These are phyloP conservation scores for Aeschynomene evenia DNA, from an alignment of 306 rosid genomes.

Conservation along the genomic window DNA sequence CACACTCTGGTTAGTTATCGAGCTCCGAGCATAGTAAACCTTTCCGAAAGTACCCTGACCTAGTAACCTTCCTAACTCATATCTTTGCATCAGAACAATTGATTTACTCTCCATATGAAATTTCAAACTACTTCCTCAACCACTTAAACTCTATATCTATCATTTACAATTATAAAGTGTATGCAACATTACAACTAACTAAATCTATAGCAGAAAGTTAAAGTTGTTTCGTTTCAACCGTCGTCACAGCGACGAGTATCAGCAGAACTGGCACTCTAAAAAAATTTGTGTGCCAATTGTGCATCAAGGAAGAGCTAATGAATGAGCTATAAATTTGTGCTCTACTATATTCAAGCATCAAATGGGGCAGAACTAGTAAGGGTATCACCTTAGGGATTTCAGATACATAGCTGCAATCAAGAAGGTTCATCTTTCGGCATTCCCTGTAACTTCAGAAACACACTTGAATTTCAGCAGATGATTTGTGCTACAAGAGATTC, in stretches of 20 bases:
- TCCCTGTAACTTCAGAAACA: constrained; percentile 46
- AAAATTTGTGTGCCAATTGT: constrained; percentile 39
- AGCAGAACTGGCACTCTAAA: constrained; percentile 42
- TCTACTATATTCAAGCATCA: constrained; percentile 35
- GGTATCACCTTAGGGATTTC: constrained; percentile 40
- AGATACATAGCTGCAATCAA: constrained; percentile 30
- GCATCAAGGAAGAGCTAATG: constrained; percentile 38
- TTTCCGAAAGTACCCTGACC: constrained; percentile 88
- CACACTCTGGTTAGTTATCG: constrained; percentile 62
- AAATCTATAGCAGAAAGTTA: constrained; percentile 13
- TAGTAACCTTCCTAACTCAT: constrained; percentile 75
- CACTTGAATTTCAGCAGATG: constrained; percentile 15
- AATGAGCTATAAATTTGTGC: constrained; percentile 23
- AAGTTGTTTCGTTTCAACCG: constrained; percentile 53
- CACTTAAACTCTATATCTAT: constrained; percentile 25
- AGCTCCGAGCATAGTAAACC: constrained; percentile 80
- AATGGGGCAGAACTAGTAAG: constrained; percentile 26
- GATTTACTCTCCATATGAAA: constrained; percentile 60
- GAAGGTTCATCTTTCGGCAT: constrained; percentile 66
- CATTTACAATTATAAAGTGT: constrained; percentile 10
- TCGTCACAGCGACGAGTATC: constrained; percentile 47
- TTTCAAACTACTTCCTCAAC: constrained; percentile 21
- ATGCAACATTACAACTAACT: constrained; percentile 24
- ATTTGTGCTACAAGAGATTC: constrained; percentile 15
- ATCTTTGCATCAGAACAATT: constrained; percentile 52